Evolutionary conservation across 371 early-diverging fungal species (phyloP).

Genomic region (Circinella minor): DNA sequence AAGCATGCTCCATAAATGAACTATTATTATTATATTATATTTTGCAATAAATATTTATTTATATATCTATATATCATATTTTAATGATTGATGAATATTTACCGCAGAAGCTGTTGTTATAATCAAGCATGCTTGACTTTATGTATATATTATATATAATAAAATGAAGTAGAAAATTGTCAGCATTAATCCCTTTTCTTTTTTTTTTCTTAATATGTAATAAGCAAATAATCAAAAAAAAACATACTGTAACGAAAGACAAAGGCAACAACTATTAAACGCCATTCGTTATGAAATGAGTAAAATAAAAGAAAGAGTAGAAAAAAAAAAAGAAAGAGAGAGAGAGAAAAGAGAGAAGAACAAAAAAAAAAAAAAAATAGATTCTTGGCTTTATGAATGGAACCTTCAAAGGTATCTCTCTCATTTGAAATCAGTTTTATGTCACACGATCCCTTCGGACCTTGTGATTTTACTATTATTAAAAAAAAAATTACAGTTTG

Average conservation of each 20-base stretch:
- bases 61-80: too few species aligned
- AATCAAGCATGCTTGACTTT: slow-evolving; percentile 3
- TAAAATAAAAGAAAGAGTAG: background rate
- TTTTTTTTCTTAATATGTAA: too few species aligned
- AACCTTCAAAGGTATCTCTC: background rate
- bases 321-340: slow-evolving; percentile 4
- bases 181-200: too few species aligned
- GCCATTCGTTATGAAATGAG: background rate
- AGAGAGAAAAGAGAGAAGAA: background rate
- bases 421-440: background rate
- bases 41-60: too few species aligned
- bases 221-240: too few species aligned
- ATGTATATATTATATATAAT: background rate
- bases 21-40: background rate
- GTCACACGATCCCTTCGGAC: background rate
- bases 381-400: slow-evolving; percentile 5
- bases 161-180: too few species aligned
- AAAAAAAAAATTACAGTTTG: background rate
- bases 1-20: slow-evolving; percentile 10
- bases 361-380: background rate
- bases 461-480: background rate
- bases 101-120: slow-evolving; percentile 8
- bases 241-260: slow-evolving; percentile 10
- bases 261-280: slow-evolving; percentile 9
- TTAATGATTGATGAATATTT: background rate